Base-by-base conservation (phyloP, 768 basidiomycete species). In the Tricholoma hemisulphureum region DNA sequence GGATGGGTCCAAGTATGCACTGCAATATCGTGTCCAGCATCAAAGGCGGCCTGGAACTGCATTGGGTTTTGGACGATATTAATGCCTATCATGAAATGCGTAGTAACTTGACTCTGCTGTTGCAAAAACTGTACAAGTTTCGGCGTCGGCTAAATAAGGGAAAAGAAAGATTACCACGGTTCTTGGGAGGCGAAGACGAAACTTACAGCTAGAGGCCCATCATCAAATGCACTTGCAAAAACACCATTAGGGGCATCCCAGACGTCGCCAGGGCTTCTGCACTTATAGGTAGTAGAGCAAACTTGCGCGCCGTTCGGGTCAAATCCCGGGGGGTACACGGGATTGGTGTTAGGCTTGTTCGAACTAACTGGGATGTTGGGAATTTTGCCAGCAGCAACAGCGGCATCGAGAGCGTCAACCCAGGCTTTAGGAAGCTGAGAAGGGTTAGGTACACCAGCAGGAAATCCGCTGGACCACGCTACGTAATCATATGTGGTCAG, bases 81-180 rank as follows among this genome's bases (percentile, higher is more conserved):
- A 31, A 80, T 67, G 16, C 95, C 95, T 61, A 97, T 95, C 78
- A 94, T 83, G 71, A 95, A 96, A 68, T 95, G 93, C 4, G 94
- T 95, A 3, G 85, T 86, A n/a, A 71, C 80, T 56, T 84, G 70
- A 58, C 87, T 83, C 57, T 95, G 80, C n/a, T 75, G 54, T 58
- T 77, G 61, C 50, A 96, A 76, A 69, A 93, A 95, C 6, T 81
- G 64, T 65, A 90, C 82, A 18, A 96, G 80, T 10, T 59, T 59
- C 1, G 66, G 64, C 14, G 81, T 80, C 9, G 73, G 57, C 80
- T 82, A 49, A 6, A 57, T 0, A 9, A 55, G 49, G 37, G 31
- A 20, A 48, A 13, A 64, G 51, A 51, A 55, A 50, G 51, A 18
- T 43, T 48, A 58, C 31, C n/a, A 34, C 21, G 21, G 43, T 14